Evolutionary conservation across 2,329 filamentous ascomycete species (phyloP).

Genomic region (Penicillium sp.): DNA sequence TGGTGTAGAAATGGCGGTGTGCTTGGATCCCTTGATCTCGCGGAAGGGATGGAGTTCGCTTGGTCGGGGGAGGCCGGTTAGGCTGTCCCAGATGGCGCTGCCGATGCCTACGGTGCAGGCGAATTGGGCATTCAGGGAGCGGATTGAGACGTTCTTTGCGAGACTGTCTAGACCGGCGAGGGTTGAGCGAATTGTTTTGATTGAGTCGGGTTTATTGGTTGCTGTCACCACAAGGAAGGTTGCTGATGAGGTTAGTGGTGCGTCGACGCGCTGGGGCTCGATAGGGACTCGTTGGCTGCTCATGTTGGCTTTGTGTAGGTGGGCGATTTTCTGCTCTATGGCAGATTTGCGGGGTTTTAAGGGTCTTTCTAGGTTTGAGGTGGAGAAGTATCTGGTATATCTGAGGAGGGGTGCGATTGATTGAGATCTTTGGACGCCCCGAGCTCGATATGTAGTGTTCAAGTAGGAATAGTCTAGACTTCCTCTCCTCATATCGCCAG

Average conservation of each 20-base stretch:
- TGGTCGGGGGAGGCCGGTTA: slow-evolving; percentile 49
- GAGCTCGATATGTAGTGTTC: background rate
- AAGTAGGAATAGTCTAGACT: background rate
- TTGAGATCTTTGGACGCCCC: background rate
- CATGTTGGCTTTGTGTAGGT: slow-evolving; percentile 10
- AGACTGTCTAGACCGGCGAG: slow-evolving; percentile 49
- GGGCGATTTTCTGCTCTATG: background rate
- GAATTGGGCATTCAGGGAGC: slow-evolving; percentile 48
- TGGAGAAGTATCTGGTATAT: background rate
- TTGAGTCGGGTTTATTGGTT: slow-evolving; percentile 35
- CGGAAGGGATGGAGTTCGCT: slow-evolving; percentile 54
- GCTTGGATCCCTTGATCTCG: slow-evolving; percentile 47
- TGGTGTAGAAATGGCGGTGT: slow-evolving; percentile 56
- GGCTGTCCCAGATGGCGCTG: slow-evolving; percentile 51
- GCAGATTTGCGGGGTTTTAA: background rate
- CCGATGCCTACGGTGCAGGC: slow-evolving; percentile 58
- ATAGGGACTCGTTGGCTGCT: slow-evolving; percentile 30
- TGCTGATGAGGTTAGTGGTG: slow-evolving; percentile 53
- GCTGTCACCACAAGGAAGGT: slow-evolving; percentile 56
- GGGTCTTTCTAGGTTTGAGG: background rate
- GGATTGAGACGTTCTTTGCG: slow-evolving; percentile 55
- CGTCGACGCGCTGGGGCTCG: slow-evolving; percentile 50
- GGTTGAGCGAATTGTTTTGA: slow-evolving; percentile 45
- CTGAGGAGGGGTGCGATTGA: background rate
- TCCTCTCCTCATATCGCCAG: background rate